Evolutionary conservation across 768 basidiomycete genomes (phyloP), one percentile per base, ranked within the genome.

Genomic region (Naganishia vaughanmartiniae): DNA sequence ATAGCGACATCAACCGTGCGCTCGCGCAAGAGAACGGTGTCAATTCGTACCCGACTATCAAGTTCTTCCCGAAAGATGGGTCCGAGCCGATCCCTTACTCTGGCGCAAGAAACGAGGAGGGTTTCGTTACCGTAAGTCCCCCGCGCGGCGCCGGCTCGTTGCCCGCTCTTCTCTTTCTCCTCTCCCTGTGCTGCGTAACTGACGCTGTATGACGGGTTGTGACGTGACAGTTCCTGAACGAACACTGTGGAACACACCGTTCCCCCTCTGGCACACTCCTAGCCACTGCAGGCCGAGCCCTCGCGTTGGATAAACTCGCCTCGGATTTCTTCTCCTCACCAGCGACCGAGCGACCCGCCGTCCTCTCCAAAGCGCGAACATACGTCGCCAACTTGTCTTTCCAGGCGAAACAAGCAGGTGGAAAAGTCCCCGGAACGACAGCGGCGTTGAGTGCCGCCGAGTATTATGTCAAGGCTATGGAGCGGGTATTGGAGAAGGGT

Each of bases 401-500:
- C 17, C 42, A 53, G 34, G 54, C 54, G 1, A 28, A n/a, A 31
- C n/a, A 26, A 51, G 58, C 71, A 33, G 71, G 60, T 10, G 26
- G 82, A 36, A 78, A 76, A 0, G 79, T 91, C 54, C 86, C 87
- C 6, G 79, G 83, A n/a, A 79, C 78, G 21, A 83, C 85, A 48
- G 28, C 42, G n/a, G 58, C 69, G 57, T 69, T 65, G 34, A 42
- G 63, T 17, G 55, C 71, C 0, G 86, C 88, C 21, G 85, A 87
- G 75, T 90, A 93, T 81, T 99, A 99, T 81, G 74, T 93, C 70
- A 88, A 89, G 71, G 88, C 93, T 53, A 94, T 97, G 91, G 88
- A 91, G 82, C 93, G 95, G 82, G 84, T 93, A 7, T 82, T 87
- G 30, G 87, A 85, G 70, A 86, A 87, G 57, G 84, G 87, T 33